Percentiles rank a stretch among this genome's conserved stretches.
Conservation (phyloP, 768 basidiomycete genomes). For the Phanerodontia chrysosporium region DNA sequence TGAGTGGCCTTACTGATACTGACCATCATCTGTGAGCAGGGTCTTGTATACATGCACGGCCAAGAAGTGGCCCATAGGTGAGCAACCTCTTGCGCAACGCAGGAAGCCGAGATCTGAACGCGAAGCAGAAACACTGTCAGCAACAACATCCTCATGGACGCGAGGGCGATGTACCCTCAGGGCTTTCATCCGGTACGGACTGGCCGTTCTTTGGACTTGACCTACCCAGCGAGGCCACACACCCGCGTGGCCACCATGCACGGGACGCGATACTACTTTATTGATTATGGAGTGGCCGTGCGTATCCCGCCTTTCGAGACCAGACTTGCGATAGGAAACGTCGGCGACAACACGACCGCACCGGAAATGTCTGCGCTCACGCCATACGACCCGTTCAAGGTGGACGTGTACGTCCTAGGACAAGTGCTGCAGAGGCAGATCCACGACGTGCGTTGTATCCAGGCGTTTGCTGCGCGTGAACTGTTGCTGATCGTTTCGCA, state of each 20-base stretch:
- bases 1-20: too few relatives aligned
- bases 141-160: constrained; percentile 15
- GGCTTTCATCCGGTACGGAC: constrained; percentile 8
- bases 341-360: constrained; percentile 11
- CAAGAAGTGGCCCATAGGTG: too few relatives aligned
- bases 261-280: constrained; percentile 15
- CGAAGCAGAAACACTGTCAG: too few relatives aligned
- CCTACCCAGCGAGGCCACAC: not conserved
- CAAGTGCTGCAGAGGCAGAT: constrained; percentile 14
- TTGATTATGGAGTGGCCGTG: constrained; percentile 15
- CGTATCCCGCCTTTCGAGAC: constrained; percentile 2
- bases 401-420: constrained; percentile 26
- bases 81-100: too few relatives aligned
- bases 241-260: not conserved
- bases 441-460: not conserved
- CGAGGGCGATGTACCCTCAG: not conserved
- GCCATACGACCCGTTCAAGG: constrained; percentile 27
- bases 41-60: too few relatives aligned
- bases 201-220: not conserved
- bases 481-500: not conserved
- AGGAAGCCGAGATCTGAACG: too few relatives aligned
- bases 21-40: too few relatives aligned
- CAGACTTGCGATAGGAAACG: constrained; percentile 8
- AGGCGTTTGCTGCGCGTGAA: not conserved
- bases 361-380: constrained; percentile 19